Evolutionary conservation across 2,329 filamentous ascomycete genomes (phyloP), one percentile per base, ranked within the genome.

Genomic region (Colletotrichum tropicicola): DNA sequence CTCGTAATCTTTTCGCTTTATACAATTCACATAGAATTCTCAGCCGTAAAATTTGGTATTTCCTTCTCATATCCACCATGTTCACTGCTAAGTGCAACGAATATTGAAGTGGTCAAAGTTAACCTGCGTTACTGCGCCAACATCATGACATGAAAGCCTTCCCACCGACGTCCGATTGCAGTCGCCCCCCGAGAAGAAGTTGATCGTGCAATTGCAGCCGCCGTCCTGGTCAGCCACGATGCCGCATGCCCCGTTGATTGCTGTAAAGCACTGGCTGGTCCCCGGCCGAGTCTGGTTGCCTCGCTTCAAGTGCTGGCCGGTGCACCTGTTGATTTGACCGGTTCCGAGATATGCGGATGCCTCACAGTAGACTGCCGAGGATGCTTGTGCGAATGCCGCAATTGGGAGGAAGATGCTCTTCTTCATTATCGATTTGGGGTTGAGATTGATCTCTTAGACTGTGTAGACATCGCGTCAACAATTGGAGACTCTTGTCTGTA

Each of bases 91-190:
- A 41, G n/a, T 41, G 25, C 44, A 47, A 4, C 44, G 35, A 12
- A 65, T 62, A n/a, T 65, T 45, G 15, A 62, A 65, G 30, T 65
- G 62, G 5, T 65, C 57, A 30, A 62, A 65, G 35, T 65, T 51
- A n/a, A 65, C 51, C 49, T 62, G 57, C 13, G 21, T 30, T n/a
- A 51, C 47, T 2, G 49, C 51, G 6, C 62, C 57, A 2, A 56
- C 52, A 6, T 41, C 30, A 12, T 45, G 53, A 13, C 62, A 65
- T 10, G 37, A 37, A 27, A 65, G 25, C 12, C 27, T 35, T 17
- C 57, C 62, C 6, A 56, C 51, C 28, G 51, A 44, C 13, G 62
- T 62, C 2, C 51, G 17, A 6, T 61, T 62, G 23, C 62, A 65
- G 17, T 47, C 49, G 5, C 62, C 57, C 0, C 62, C 62, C 1